phyloP scores from a whole-genome alignment of 1,284 basidiomycete genomes.

The Melampsora americana region DNA sequence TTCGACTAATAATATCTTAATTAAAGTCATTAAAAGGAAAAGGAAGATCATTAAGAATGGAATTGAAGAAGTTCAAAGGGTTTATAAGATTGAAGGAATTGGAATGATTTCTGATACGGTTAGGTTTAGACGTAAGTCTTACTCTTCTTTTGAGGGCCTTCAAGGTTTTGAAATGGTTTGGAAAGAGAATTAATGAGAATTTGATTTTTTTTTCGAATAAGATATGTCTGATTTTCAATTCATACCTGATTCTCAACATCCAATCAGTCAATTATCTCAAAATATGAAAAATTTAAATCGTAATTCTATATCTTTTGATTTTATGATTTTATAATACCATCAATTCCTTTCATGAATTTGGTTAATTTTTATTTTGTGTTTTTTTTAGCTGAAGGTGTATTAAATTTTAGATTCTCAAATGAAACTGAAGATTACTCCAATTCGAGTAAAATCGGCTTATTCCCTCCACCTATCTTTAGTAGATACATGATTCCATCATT shows the following conservation, averaged over 20 bases:
- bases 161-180: no score
- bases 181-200: neutral
- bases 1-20: slow-evolving; percentile 69
- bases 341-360: neutral
- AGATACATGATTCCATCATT: slow-evolving; percentile 70
- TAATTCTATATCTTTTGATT: slow-evolving; percentile 53
- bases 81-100: slow-evolving; percentile 73
- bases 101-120: slow-evolving; percentile 76
- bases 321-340: neutral
- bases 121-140: slow-evolving; percentile 62
- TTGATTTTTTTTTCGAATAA: slow-evolving; percentile 52
- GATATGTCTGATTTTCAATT: slow-evolving; percentile 91
- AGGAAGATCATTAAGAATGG: slow-evolving; percentile 48
- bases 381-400: slow-evolving; percentile 66
- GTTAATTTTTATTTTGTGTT: neutral
- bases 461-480: slow-evolving; percentile 79
- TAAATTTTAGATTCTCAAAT: slow-evolving; percentile 65
- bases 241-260: slow-evolving; percentile 68
- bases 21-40: slow-evolving; percentile 72
- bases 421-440: slow-evolving; percentile 65
- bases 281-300: slow-evolving; percentile 77
- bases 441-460: slow-evolving; percentile 62
- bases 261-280: slow-evolving; percentile 65
- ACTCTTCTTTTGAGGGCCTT: neutral
- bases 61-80: slow-evolving; percentile 52